phyloP scores from a whole-genome alignment of 768 basidiomycete species.

The Termitomyces sp. region DNA sequence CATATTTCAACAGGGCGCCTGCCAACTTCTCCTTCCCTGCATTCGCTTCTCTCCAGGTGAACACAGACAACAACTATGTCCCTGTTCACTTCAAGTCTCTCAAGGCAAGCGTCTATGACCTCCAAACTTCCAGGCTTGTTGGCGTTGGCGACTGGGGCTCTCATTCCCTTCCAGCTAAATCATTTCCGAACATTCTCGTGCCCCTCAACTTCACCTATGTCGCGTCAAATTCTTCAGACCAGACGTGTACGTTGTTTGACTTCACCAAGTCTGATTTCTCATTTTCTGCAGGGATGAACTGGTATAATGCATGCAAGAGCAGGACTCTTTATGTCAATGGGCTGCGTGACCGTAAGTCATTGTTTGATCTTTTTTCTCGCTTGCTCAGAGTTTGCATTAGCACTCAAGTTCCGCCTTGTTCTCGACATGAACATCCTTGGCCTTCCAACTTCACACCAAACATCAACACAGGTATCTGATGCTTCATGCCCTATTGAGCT shows the following conservation, averaged over 20 bases:
- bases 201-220: slow-evolving; percentile 85
- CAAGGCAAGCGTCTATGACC: slow-evolving; percentile 66
- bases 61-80: slow-evolving; percentile 72
- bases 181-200: slow-evolving; percentile 59
- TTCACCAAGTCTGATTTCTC: background rate
- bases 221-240: slow-evolving; percentile 75
- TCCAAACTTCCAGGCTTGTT: slow-evolving; percentile 59
- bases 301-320: slow-evolving; percentile 79
- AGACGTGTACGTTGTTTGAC: slow-evolving; percentile 56
- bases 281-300: slow-evolving; percentile 53
- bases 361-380: background rate
- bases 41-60: slow-evolving; percentile 66
- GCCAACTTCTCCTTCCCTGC: slow-evolving; percentile 92
- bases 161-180: slow-evolving; percentile 62
- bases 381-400: slow-evolving; percentile 27
- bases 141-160: slow-evolving; percentile 62
- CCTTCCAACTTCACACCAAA: slow-evolving; percentile 46
- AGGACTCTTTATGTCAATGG: slow-evolving; percentile 41
- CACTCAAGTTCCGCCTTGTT: slow-evolving; percentile 62
- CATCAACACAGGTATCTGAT: slow-evolving; percentile 54
- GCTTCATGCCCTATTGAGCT: slow-evolving; percentile 74
- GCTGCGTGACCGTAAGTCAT: slow-evolving; percentile 56
- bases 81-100: slow-evolving; percentile 73
- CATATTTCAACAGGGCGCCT: slow-evolving; percentile 68
- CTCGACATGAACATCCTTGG: slow-evolving; percentile 70